Percentiles rank a stretch among this genome's conserved stretches.
These are phyloP conservation scores for Heliamphora pulchella DNA, from an alignment of 179 eudicot species.

Conservation along the genomic window DNA sequence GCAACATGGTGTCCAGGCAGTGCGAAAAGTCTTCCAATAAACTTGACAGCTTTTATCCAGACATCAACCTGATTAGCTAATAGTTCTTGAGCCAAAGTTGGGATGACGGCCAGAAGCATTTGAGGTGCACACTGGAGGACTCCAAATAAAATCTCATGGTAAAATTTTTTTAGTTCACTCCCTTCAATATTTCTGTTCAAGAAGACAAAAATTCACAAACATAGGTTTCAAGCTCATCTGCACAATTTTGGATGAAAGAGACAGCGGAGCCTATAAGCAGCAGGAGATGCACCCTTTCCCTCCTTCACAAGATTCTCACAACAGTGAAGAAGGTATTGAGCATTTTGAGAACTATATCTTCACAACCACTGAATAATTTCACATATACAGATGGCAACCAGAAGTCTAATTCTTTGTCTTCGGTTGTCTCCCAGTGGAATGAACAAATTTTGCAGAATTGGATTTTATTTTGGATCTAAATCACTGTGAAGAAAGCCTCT, in stretches of 20 bases:
- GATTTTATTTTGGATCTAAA: too few relatives aligned
- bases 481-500: too few relatives aligned
- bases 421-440: too few relatives aligned
- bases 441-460: too few relatives aligned
- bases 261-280: slow-evolving; percentile 64
- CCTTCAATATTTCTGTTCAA: slow-evolving; percentile 53
- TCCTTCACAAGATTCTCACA: slow-evolving; percentile 48
- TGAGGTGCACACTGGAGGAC: slow-evolving; percentile 58
- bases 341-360: slow-evolving; percentile 57
- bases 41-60: slow-evolving; percentile 66
- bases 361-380: slow-evolving; percentile 67
- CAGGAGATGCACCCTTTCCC: slow-evolving; percentile 58
- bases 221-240: slow-evolving; percentile 51
- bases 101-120: slow-evolving; percentile 62
- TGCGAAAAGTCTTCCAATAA: slow-evolving; percentile 63
- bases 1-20: slow-evolving; percentile 39
- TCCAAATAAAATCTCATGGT: slow-evolving; percentile 72
- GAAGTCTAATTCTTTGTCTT: slow-evolving; percentile 68
- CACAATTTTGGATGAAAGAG: slow-evolving; percentile 50
- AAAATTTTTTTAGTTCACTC: slow-evolving; percentile 55
- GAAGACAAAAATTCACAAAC: slow-evolving; percentile 60
- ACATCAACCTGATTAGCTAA: slow-evolving; percentile 96
- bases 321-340: slow-evolving; percentile 64
- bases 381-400: slow-evolving; percentile 65
- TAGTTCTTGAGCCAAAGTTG: slow-evolving; percentile 63